Conservation (phyloP, 257 asterid genomes). For the Nicotiana attenuata region DNA sequence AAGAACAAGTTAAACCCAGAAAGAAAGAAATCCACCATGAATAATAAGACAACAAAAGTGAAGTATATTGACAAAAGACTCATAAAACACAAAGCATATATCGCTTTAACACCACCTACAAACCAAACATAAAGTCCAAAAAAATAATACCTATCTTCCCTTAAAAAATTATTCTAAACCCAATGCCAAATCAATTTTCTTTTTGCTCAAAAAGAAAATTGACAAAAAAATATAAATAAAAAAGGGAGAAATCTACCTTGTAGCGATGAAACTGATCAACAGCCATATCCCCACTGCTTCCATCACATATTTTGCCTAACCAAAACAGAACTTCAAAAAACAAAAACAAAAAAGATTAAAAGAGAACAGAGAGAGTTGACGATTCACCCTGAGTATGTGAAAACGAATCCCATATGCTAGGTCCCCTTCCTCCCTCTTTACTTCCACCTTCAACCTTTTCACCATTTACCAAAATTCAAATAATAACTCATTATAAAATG, state of each 20-base stretch:
- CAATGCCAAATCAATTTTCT: neutral
- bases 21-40: neutral
- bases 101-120: conserved; percentile 11
- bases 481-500: neutral
- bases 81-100: neutral
- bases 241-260: conserved; percentile 27
- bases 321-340: neutral
- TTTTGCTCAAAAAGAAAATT: conserved; percentile 8
- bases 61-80: neutral
- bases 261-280: conserved; percentile 52
- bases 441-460: conserved; percentile 46
- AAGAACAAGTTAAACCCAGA: conserved; percentile 1
- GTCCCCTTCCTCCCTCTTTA: conserved; percentile 47
- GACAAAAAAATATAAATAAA: neutral
- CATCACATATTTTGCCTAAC: conserved; percentile 46
- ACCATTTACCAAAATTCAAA: neutral
- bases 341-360: neutral
- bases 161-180: neutral
- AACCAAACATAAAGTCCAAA: conserved; percentile 6
- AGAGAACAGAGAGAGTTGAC: neutral
- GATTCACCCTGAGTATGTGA: conserved; percentile 37
- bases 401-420: conserved; percentile 51
- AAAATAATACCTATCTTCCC: neutral
- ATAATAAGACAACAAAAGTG: neutral
- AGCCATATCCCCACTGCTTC: conserved; percentile 47